These are phyloP conservation scores for Capsicum rhomboideum DNA, from an alignment of 257 asterid species.

Conservation along the genomic window DNA sequence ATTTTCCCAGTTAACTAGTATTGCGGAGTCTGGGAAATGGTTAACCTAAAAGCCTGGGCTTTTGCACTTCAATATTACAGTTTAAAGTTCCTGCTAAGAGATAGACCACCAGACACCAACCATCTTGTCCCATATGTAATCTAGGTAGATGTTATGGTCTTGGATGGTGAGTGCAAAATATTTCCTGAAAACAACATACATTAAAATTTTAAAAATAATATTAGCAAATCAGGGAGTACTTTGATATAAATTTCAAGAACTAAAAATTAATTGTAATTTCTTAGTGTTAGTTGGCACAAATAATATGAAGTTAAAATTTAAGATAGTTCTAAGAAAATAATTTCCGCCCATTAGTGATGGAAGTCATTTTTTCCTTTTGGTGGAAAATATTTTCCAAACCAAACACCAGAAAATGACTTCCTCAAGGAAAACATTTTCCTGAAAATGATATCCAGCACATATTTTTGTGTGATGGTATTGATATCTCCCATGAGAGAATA, in stretches of 20 bases:
- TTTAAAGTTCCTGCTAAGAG: not conserved
- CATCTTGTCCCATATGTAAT: not conserved
- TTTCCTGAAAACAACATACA: not conserved
- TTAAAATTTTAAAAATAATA: not conserved
- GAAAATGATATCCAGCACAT: not conserved
- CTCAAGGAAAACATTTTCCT: not conserved
- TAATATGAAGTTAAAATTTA: not conserved
- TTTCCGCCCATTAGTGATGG: not conserved
- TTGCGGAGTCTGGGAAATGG: not conserved
- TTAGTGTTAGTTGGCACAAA: not conserved
- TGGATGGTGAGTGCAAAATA: not conserved
- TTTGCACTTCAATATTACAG: not conserved
- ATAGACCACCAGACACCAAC: not conserved
- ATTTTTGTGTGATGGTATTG: not conserved
- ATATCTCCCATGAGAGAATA: not conserved
- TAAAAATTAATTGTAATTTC: not conserved
- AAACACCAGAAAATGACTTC: not conserved
- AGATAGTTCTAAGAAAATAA: not conserved
- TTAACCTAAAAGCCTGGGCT: not conserved
- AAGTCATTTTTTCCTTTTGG: not conserved
- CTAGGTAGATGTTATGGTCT: not conserved
- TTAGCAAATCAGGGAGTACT: not conserved
- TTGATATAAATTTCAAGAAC: not conserved
- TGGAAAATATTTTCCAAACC: not conserved
- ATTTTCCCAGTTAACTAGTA: not conserved